Evolutionary conservation across 1,284 basidiomycete species (phyloP).

Genomic region (Fomitopsis betulina): DNA sequence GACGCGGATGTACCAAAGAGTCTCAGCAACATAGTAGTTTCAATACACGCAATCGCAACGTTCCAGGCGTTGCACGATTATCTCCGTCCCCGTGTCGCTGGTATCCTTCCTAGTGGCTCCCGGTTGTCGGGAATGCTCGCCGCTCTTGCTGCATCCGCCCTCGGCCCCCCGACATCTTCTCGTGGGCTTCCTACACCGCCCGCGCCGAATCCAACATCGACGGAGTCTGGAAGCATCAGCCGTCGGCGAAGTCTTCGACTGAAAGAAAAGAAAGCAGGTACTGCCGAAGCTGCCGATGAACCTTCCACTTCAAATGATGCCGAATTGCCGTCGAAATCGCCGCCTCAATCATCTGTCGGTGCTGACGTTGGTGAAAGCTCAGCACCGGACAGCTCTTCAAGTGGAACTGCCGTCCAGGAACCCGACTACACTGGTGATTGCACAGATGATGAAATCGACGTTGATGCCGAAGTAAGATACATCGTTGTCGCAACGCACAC

Average conservation of each 20-base stretch:
- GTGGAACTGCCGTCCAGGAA: constrained; percentile 50
- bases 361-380: constrained; percentile 25
- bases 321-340: constrained; percentile 10
- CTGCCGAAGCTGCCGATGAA: constrained; percentile 17
- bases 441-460: constrained; percentile 76
- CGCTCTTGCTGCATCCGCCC: constrained; percentile 77
- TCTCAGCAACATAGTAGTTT: constrained; percentile 87
- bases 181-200: constrained; percentile 28
- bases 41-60: constrained; percentile 94
- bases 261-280: constrained; percentile 58
- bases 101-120: constrained; percentile 59
- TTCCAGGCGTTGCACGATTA: constrained; percentile 96
- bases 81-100: constrained; percentile 85
- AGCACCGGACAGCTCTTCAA: constrained; percentile 34
- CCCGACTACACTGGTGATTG: constrained; percentile 70
- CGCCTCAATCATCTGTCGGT: constrained; percentile 24
- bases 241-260: constrained; percentile 81
- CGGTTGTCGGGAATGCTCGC: constrained; percentile 89
- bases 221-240: constrained; percentile 30
- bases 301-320: constrained; percentile 17
- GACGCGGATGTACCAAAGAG: constrained; percentile 83
- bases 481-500: background rate
- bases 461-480: constrained; percentile 47
- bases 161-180: constrained; percentile 39
- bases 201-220: constrained; percentile 27